These are phyloP conservation scores for Paramecium sonneborni DNA, from an alignment of 73 alveolate genomes.

Conservation along the genomic window DNA sequence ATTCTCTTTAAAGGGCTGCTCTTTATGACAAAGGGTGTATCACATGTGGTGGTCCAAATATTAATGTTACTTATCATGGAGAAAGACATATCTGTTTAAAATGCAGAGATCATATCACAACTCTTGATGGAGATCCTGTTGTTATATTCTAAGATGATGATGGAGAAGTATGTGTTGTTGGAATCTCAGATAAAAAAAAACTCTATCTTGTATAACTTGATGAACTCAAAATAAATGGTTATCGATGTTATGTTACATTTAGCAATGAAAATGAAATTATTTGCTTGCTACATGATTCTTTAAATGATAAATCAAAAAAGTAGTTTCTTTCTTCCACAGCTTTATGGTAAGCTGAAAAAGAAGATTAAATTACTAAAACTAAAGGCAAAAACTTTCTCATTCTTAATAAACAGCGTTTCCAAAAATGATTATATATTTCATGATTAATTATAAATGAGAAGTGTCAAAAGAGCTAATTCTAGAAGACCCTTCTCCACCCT, in stretches of 20 bases:
- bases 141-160: constrained; percentile 48
- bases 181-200: constrained; percentile 20
- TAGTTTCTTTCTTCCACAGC: background rate
- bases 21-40: constrained; percentile 67
- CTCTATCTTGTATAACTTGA: background rate
- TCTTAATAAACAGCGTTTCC: background rate
- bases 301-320: constrained; percentile 13
- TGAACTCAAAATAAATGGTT: constrained; percentile 48
- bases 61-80: constrained; percentile 62
- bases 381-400: background rate
- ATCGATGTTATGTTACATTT: constrained; percentile 46
- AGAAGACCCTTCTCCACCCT: background rate
- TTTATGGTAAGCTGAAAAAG: background rate
- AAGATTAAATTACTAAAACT: background rate
- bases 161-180: constrained; percentile 39
- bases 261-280: constrained; percentile 33
- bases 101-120: constrained; percentile 52
- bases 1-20: constrained; percentile 48
- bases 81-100: constrained; percentile 71
- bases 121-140: constrained; percentile 49
- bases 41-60: constrained; percentile 71
- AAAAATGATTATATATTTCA: background rate
- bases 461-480: background rate
- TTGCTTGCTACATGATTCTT: constrained; percentile 3
- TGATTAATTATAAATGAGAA: constrained; percentile 29